Percentiles rank a stretch among this genome's conserved stretches.
Evolutionary conservation across 106 monocot genomes (phyloP).

Genomic region (Chionographis japonica): DNA sequence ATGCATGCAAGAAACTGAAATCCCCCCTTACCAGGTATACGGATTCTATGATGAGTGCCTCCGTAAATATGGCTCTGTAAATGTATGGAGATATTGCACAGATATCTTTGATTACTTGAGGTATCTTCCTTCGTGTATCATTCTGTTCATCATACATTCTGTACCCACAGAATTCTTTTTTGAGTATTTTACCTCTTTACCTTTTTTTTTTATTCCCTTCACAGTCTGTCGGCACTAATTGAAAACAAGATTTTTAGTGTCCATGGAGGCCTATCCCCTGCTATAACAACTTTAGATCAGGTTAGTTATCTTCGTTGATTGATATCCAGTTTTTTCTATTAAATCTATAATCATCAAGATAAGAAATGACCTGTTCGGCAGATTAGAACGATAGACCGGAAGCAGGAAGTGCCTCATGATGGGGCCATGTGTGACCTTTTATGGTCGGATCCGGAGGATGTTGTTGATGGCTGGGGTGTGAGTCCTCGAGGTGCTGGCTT

Average conservation of each 20-base stretch:
- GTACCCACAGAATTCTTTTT: background rate
- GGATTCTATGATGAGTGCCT: conserved; percentile 99
- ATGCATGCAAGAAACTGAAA: conserved; percentile 2
- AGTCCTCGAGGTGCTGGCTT: conserved; percentile 96
- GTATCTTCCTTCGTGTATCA: conserved; percentile 18
- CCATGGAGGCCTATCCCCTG: conserved; percentile 94
- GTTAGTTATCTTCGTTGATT: conserved; percentile 20
- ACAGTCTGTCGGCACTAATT: conserved; percentile 87
- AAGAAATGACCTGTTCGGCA: conserved; percentile 14
- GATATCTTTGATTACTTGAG: conserved; percentile 99
- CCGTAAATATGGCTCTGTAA: conserved; percentile 97
- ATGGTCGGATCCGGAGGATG: conserved; percentile 99
- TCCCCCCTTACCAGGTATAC: conserved; percentile 59
- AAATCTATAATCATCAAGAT: conserved; percentile 1
- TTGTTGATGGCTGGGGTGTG: conserved; percentile 92
- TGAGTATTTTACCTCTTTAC: background rate
- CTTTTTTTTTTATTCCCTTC: conserved; percentile 6
- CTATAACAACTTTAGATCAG: conserved; percentile 85
- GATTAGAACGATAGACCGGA: conserved; percentile 97
- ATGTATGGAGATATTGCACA: conserved; percentile 99
- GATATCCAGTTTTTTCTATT: background rate
- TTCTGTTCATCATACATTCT: background rate
- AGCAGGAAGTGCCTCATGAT: conserved; percentile 99
- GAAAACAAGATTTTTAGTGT: conserved; percentile 93
- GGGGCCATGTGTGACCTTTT: conserved; percentile 97